phyloP scores from a whole-genome alignment of 805 yeast genomes.

The Geotrichum ghanense region DNA sequence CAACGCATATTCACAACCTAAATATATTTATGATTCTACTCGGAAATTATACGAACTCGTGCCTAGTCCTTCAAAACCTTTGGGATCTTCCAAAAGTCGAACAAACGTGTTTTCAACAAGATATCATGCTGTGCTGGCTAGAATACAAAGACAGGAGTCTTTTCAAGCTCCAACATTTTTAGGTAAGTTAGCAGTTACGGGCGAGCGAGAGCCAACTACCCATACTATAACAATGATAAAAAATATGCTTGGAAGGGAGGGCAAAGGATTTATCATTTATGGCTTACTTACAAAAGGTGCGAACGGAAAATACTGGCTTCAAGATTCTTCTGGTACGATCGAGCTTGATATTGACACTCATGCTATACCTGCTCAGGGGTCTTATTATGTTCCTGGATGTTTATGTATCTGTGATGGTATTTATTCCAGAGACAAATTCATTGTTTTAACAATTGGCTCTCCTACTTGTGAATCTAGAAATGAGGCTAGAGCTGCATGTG shows the following conservation, averaged over 20 bases:
- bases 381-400: conserved; percentile 62
- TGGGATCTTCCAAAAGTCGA: conserved; percentile 17
- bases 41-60: conserved; percentile 47
- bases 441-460: conserved; percentile 66
- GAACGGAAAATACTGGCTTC: conserved; percentile 62
- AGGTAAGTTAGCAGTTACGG: conserved; percentile 18
- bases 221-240: conserved; percentile 57
- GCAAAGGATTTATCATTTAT: conserved; percentile 59
- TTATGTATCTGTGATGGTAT: conserved; percentile 77
- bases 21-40: conserved; percentile 45
- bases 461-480: conserved; percentile 81
- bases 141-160: conserved; percentile 62
- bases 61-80: conserved; percentile 10
- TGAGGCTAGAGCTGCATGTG: conserved; percentile 55
- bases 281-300: conserved; percentile 60
- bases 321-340: conserved; percentile 70
- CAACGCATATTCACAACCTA: conserved; percentile 53
- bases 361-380: conserved; percentile 48
- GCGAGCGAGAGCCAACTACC: conserved; percentile 6
- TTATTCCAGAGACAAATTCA: conserved; percentile 48
- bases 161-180: conserved; percentile 46
- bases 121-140: conserved; percentile 53
- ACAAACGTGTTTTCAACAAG: conserved; percentile 31
- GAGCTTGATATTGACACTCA: conserved; percentile 47
- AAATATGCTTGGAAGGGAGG: conserved; percentile 77